These are phyloP conservation scores for Colletotrichum endophyticum DNA, from an alignment of 2,329 filamentous ascomycete genomes.

Conservation along the genomic window DNA sequence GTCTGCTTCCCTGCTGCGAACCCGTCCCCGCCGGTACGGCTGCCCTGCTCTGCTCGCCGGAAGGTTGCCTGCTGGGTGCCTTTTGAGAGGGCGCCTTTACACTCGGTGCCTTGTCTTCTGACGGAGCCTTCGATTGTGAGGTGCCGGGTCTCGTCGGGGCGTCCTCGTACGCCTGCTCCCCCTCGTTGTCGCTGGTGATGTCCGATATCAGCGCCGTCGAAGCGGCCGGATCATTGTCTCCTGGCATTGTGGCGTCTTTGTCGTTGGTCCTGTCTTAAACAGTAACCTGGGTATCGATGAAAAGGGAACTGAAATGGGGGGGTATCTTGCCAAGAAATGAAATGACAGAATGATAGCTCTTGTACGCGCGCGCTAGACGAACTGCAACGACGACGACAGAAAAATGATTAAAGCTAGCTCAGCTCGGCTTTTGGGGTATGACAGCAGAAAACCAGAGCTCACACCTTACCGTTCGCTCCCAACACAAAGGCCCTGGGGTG, in stretches of 20 bases:
- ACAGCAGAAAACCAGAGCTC: constrained; percentile 11
- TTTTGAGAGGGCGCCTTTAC: not conserved
- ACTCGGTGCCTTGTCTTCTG: constrained; percentile 9
- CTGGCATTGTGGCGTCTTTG: not conserved
- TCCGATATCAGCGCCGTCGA: not conserved
- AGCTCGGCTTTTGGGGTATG: not conserved
- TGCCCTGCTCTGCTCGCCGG: not conserved
- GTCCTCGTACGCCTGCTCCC: constrained; percentile 14
- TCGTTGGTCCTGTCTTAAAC: not conserved
- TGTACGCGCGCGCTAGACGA: constrained; percentile 2
- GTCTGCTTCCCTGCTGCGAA: not conserved
- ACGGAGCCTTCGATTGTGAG: not conserved
- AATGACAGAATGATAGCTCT: constrained; percentile 5
- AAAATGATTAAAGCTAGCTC: not conserved
- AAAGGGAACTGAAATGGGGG: not conserved
- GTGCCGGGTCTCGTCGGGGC: constrained; percentile 6
- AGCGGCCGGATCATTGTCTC: not conserved
- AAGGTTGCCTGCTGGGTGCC: not conserved
- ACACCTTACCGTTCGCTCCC: not conserved
- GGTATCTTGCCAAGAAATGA: not conserved
- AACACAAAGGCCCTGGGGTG: not conserved
- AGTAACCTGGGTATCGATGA: not conserved
- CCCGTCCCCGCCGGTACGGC: not conserved
- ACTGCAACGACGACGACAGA: constrained; percentile 1
- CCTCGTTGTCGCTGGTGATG: not conserved